These are phyloP conservation scores for Oryza glaberrima DNA, from an alignment of 176 grass and related monocot genomes.

Conservation along the genomic window DNA sequence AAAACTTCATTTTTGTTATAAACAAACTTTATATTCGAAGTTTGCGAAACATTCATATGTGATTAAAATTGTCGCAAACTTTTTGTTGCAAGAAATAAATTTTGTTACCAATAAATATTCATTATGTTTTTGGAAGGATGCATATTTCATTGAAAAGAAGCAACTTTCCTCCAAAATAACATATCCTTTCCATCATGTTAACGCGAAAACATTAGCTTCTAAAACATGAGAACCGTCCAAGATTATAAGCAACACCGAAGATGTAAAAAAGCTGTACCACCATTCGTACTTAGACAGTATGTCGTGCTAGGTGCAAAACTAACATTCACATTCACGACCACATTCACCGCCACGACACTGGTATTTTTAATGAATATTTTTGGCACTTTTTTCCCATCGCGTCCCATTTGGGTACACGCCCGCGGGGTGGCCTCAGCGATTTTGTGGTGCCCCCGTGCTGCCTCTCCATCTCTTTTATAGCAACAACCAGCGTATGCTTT, in stretches of 20 bases:
- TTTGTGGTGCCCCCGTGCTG: conserved; percentile 27
- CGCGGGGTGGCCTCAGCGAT: conserved; percentile 34
- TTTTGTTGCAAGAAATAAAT: no score
- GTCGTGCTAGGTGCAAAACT: background rate
- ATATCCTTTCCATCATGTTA: no score
- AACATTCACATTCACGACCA: background rate
- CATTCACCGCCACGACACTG: background rate
- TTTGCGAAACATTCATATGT: no score
- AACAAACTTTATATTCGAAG: no score
- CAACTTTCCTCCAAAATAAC: no score
- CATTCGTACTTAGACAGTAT: background rate
- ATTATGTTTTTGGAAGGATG: background rate
- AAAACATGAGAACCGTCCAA: background rate
- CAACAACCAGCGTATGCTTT: conserved; percentile 27
- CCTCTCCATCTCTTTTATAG: conserved; percentile 28
- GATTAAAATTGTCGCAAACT: no score
- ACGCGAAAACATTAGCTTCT: background rate
- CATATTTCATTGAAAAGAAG: no score
- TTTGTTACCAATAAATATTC: background rate
- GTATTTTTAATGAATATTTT: background rate
- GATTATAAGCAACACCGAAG: background rate
- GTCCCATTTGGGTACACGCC: background rate
- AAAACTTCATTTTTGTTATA: background rate
- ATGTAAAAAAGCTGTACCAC: background rate
- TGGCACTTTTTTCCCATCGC: background rate